Evolutionary conservation across 75 land plant species (phyloP).

Genomic region (Selaginella moellendorffii): DNA sequence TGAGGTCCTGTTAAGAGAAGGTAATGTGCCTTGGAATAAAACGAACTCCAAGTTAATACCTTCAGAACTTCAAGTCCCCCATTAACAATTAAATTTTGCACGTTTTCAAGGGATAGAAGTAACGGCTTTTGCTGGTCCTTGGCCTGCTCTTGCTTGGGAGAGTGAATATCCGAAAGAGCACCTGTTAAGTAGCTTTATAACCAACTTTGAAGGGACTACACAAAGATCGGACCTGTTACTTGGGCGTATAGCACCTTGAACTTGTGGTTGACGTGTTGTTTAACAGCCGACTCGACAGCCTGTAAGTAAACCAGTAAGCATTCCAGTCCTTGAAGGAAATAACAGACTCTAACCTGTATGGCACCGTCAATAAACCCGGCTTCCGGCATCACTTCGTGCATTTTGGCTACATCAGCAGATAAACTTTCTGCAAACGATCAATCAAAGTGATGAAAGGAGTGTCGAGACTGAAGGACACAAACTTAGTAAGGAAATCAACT

Average conservation of each 20-base stretch:
- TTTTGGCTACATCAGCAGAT: constrained; percentile 48
- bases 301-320: constrained; percentile 20
- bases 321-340: background rate
- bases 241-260: constrained; percentile 40
- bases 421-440: constrained; percentile 34
- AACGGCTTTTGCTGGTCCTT: constrained; percentile 27
- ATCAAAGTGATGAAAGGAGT: background rate
- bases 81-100: constrained; percentile 52
- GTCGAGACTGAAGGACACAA: constrained; percentile 24
- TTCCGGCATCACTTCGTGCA: constrained; percentile 78
- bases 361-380: constrained; percentile 50
- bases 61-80: constrained; percentile 65
- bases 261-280: constrained; percentile 36
- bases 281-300: constrained; percentile 51
- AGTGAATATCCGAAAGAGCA: constrained; percentile 21
- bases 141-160: constrained; percentile 17
- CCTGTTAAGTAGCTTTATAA: constrained; percentile 18
- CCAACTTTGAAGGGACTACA: background rate
- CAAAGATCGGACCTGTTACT: constrained; percentile 39
- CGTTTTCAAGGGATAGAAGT: constrained; percentile 41
- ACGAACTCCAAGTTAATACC: too few relatives aligned
- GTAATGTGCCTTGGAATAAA: too few relatives aligned
- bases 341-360: constrained; percentile 49
- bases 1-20: constrained; percentile 48
- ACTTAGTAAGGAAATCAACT: constrained; percentile 31